A percentile compares a stretch with the other conserved stretches of the same genome.
phyloP scores from a whole-genome alignment of 1,284 basidiomycete genomes.

The Leucoagaricus sp. region DNA sequence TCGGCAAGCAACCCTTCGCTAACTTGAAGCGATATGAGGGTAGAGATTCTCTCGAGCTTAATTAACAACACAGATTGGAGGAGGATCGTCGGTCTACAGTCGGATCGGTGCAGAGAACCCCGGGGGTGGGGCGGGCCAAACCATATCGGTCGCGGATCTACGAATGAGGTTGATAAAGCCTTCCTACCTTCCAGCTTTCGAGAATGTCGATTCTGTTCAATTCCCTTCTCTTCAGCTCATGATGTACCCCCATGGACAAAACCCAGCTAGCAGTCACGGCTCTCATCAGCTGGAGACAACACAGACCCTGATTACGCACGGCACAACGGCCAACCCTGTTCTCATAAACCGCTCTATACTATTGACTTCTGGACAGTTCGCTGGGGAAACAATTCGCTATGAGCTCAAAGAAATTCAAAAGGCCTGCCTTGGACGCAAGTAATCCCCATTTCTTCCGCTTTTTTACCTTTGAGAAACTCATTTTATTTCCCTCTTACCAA shows the following conservation, averaged over 20 bases:
- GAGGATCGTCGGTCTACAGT: conserved; percentile 12
- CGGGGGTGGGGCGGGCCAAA: conserved; percentile 10
- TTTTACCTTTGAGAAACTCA: conserved; percentile 1
- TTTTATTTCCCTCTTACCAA: conserved; percentile 1
- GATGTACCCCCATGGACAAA: conserved; percentile 7
- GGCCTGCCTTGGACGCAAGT: conserved; percentile 68
- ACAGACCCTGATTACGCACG: not conserved
- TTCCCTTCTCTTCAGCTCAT: conserved; percentile 5
- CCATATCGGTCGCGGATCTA: conserved; percentile 16
- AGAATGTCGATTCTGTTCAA: conserved; percentile 7
- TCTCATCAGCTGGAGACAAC: not conserved
- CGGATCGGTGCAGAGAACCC: conserved; percentile 10
- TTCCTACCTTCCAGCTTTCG: conserved; percentile 7
- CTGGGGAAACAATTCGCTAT: conserved; percentile 57
- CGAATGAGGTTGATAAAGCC: conserved; percentile 14
- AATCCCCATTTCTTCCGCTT: conserved; percentile 17
- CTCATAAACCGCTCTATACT: conserved; percentile 40
- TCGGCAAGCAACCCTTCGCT: not conserved
- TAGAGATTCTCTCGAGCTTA: not conserved
- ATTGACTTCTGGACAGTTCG: conserved; percentile 60
- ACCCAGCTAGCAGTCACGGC: not conserved
- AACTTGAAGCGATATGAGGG: not conserved
- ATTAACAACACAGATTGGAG: conserved; percentile 3
- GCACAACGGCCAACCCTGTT: conserved; percentile 22
- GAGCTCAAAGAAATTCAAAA: conserved; percentile 64